Base-by-base conservation (phyloP, 2,329 filamentous ascomycete species). In the Ophiostoma angusticollis region DNA sequence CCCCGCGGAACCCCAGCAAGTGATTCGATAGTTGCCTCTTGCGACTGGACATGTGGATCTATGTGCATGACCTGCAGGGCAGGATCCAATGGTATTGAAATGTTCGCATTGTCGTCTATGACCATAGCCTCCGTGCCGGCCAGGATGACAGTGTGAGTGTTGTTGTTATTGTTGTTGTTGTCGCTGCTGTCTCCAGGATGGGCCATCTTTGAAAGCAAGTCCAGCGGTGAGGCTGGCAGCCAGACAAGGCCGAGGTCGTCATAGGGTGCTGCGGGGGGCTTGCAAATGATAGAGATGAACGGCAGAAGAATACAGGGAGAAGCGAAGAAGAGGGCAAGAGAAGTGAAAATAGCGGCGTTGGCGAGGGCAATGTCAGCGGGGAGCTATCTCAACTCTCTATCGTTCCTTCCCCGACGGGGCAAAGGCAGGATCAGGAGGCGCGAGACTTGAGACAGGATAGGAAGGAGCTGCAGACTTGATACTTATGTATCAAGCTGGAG, bases 201-300 rank as follows among this genome's bases (percentile, higher is more conserved):
- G 9, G 16, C 37, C 41, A 43, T 43, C 24, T 34, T 38, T 6
- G 22, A 17, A 16, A 32, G 11, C 22, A 27, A 30, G 28, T 35
- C 41, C 41, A 32, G 41, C 37, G 16, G 24, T 18, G 23, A 24
- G 37, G 38, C 41, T 38, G 34, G 34, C 16, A 37, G 41, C 37
- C 37, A 22, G 28, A 25, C 12, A 28, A 31, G 25, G 30, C 24
- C 33, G 19, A 21, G 37, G 29, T 33, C 37, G 41, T 37, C 41
- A 43, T 40, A 43, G n/a, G 31, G 36, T 12, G 16, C 14, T 24
- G 11, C 21, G 28, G n/a, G 23, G 21, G 24, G 21, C 29, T 30
- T 21, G 36, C 11, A 21, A 21, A 17, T 6, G 4, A 18, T 14
- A 17, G 14, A 16, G 3, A 8, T 23, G 21, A 3, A 19, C 8